Evolutionary conservation across 139 green algal species (phyloP), one percentile per base, ranked within the genome.

Genomic region (Trebouxia sp.): DNA sequence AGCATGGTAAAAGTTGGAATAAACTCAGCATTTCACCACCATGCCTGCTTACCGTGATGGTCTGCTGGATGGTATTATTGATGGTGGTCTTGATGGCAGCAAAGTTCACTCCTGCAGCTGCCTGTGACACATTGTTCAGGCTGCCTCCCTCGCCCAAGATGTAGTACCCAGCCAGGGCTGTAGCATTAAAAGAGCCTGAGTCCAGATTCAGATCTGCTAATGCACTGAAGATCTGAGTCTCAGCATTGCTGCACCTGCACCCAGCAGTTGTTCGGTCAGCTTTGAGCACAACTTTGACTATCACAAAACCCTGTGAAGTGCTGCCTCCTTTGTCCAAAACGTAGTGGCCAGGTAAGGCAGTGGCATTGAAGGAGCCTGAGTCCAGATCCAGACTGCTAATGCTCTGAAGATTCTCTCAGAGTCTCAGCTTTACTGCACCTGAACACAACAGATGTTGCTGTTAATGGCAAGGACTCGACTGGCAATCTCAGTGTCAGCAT

Each of bases 381-480:
- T 43, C 35, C 11, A 72, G 15, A 26, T 77, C 17, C 14, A 51
- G 12, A 9, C 32, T 24, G 37, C 69, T 4, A 77, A 20, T 24
- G 39, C 24, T 6, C 12, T 30, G 26, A 77, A 51, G 41, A 77
- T 51, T n/a, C n/a, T n/a, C n/a, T n/a, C 41, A 37, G 42, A 12
- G 69, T 77, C 69, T 77, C 69, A 5, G 69, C 69, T 26, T 77
- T 77, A 24, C 39, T 28, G 26, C 69, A 77, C 69, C 69, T 77
- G 50, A 17, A 58, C 4, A 22, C 50, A 58, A 22, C 2, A 5
- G n/a, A n/a, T n/a, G n/a, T n/a, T n/a, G n/a, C n/a, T n/a, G n/a
- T n/a, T n/a, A n/a, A n/a, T n/a, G n/a, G n/a, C n/a, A n/a, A n/a
- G n/a, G n/a, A n/a, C n/a, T n/a, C n/a, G n/a, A n/a, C n/a, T n/a